Evolutionary conservation across 768 basidiomycete species (phyloP).

Genomic region (Lactarius sanguifluus): DNA sequence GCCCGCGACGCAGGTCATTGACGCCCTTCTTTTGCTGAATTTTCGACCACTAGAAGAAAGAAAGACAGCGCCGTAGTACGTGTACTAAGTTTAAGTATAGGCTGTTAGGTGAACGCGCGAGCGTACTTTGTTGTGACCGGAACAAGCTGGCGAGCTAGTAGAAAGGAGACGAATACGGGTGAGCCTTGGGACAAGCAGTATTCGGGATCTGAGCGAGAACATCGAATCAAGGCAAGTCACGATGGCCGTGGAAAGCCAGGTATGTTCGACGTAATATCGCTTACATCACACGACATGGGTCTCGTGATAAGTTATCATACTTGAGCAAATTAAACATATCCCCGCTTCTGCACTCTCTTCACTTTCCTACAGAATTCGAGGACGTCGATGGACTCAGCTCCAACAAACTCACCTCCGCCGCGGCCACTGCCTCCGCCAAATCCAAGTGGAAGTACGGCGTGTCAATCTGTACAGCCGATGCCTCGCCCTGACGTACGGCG

Average conservation of each 20-base stretch:
- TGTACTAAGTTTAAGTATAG: background rate
- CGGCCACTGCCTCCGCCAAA: slow-evolving; percentile 35
- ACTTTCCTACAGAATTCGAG: background rate
- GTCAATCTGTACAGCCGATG: slow-evolving; percentile 44
- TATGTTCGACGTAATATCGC: background rate
- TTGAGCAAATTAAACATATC: background rate
- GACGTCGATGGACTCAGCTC: background rate
- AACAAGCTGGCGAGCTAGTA: slow-evolving; percentile 1
- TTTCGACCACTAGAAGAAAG: slow-evolving; percentile 29
- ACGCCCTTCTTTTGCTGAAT: slow-evolving; percentile 29
- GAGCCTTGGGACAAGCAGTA: background rate
- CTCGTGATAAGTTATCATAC: slow-evolving; percentile 1
- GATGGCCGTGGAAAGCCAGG: background rate
- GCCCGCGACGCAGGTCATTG: slow-evolving; percentile 24
- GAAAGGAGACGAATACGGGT: slow-evolving; percentile 9
- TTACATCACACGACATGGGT: background rate
- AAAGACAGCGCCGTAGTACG: background rate
- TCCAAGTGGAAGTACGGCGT: slow-evolving; percentile 89
- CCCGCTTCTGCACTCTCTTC: background rate
- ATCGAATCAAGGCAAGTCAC: background rate
- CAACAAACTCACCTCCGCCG: slow-evolving; percentile 32
- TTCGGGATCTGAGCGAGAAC: background rate
- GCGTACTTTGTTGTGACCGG: slow-evolving; percentile 31
- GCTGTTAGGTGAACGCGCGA: background rate
- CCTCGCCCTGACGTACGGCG: slow-evolving; percentile 18